Percentiles rank a stretch among this genome's conserved stretches.
Conservation (phyloP, 2,329 filamentous ascomycete genomes). For the Pseudogymnoascus sp. region DNA sequence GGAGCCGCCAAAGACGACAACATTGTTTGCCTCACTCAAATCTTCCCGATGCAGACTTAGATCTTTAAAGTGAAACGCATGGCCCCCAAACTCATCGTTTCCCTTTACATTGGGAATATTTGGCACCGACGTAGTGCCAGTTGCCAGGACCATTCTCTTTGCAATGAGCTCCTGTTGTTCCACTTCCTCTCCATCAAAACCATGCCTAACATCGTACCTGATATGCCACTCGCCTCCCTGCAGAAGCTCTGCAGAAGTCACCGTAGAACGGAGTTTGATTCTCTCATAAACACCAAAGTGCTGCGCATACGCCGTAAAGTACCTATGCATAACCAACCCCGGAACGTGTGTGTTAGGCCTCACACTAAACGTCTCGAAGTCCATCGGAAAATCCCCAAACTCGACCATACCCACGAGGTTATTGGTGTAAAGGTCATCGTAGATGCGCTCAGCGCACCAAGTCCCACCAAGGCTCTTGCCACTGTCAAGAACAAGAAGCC, state of each 20-base stretch:
- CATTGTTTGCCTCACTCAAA: background rate
- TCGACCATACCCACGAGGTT: slow-evolving; percentile 65
- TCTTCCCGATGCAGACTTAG: background rate
- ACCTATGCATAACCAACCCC: slow-evolving; percentile 44
- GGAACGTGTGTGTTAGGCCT: slow-evolving; percentile 47
- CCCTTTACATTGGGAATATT: slow-evolving; percentile 39
- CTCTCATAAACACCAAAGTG: slow-evolving; percentile 41
- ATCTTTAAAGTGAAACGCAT: slow-evolving; percentile 21
- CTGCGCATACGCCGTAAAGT: slow-evolving; percentile 46
- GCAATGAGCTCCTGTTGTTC: background rate
- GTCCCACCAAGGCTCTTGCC: slow-evolving; percentile 53
- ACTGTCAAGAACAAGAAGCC: slow-evolving; percentile 50
- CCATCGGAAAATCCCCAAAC: slow-evolving; percentile 56
- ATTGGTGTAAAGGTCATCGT: slow-evolving; percentile 61
- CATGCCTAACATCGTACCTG: background rate
- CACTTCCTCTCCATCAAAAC: background rate
- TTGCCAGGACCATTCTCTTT: slow-evolving; percentile 41
- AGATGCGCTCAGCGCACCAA: slow-evolving; percentile 58
- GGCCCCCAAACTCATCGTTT: slow-evolving; percentile 36
- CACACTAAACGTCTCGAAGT: slow-evolving; percentile 12
- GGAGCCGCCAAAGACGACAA: background rate
- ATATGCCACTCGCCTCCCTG: slow-evolving; percentile 1
- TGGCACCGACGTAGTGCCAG: slow-evolving; percentile 42
- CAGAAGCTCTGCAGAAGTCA: slow-evolving; percentile 26
- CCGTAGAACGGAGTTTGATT: slow-evolving; percentile 42